These are phyloP conservation scores for Hordeum pubiflorum DNA, from an alignment of 202 grass and related monocot species.

Conservation along the genomic window DNA sequence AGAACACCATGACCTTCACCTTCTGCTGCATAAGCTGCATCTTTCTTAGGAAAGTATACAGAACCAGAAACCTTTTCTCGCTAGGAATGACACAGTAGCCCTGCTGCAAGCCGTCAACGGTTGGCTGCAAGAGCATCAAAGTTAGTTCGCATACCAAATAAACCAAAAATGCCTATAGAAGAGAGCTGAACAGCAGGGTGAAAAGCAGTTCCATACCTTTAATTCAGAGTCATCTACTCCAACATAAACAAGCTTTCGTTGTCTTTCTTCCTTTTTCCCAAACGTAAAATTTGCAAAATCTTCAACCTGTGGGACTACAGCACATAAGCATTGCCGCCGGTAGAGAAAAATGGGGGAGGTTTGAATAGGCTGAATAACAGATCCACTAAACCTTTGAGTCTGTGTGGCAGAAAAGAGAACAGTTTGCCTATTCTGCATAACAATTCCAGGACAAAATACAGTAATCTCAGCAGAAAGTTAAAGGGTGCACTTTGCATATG, in stretches of 20 bases:
- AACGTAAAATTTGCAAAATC: slow-evolving; percentile 83
- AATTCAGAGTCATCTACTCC: slow-evolving; percentile 69
- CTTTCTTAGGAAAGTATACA: slow-evolving; percentile 80
- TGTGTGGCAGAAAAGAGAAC: slow-evolving; percentile 96
- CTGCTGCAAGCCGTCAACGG: slow-evolving; percentile 85
- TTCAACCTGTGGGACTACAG: slow-evolving; percentile 41
- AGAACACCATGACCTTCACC: slow-evolving; percentile 90
- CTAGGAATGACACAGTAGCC: slow-evolving; percentile 83
- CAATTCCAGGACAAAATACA: no score
- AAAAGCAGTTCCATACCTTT: slow-evolving; percentile 43
- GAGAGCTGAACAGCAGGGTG: not conserved
- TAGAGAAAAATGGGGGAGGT: not conserved
- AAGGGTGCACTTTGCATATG: not conserved
- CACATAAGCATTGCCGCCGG: no score
- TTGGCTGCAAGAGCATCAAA: slow-evolving; percentile 42
- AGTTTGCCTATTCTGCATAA: slow-evolving; percentile 65
- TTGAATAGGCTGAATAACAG: not conserved
- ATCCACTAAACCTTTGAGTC: slow-evolving; percentile 49
- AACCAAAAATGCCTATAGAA: not conserved
- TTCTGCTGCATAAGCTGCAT: slow-evolving; percentile 32
- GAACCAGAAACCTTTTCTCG: slow-evolving; percentile 60
- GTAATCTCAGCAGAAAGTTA: not conserved
- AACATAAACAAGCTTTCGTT: slow-evolving; percentile 69
- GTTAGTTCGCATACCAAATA: not conserved
- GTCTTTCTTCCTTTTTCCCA: slow-evolving; percentile 66